These are phyloP conservation scores for Fraxinus anomala DNA, from an alignment of 257 asterid genomes.

Conservation along the genomic window DNA sequence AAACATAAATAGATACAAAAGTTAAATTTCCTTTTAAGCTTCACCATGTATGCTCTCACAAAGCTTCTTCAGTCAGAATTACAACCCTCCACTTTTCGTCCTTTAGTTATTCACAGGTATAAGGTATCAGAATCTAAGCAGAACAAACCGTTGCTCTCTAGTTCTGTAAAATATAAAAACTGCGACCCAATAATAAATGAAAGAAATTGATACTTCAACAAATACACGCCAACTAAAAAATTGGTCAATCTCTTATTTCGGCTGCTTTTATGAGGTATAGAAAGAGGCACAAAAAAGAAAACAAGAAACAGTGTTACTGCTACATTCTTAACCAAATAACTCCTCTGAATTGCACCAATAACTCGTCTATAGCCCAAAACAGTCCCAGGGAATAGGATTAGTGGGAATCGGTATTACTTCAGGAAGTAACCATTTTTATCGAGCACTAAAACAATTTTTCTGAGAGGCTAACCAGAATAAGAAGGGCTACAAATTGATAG, in stretches of 20 bases:
- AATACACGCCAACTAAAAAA: not conserved
- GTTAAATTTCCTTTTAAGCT: not conserved
- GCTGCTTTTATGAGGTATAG: not conserved
- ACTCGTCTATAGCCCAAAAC: not conserved
- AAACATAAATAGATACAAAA: not conserved
- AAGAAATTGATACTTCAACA: not conserved
- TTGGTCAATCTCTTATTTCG: not conserved
- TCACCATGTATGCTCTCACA: not conserved
- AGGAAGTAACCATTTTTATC: not conserved
- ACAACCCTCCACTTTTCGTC: not conserved
- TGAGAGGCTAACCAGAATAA: not conserved
- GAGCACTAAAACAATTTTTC: not conserved
- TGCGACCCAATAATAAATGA: not conserved
- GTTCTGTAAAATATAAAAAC: not conserved
- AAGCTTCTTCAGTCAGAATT: not conserved
- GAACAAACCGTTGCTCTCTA: not conserved
- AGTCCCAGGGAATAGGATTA: not conserved
- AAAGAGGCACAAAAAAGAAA: not conserved
- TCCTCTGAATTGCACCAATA: not conserved
- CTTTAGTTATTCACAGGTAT: not conserved
- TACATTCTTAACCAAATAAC: not conserved
- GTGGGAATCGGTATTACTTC: not conserved
- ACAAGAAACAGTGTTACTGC: not conserved
- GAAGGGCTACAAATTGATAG: not conserved
- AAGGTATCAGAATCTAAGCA: not conserved